These are phyloP conservation scores for Fusarium secorum DNA, from an alignment of 2,329 filamentous ascomycete genomes.

Conservation along the genomic window DNA sequence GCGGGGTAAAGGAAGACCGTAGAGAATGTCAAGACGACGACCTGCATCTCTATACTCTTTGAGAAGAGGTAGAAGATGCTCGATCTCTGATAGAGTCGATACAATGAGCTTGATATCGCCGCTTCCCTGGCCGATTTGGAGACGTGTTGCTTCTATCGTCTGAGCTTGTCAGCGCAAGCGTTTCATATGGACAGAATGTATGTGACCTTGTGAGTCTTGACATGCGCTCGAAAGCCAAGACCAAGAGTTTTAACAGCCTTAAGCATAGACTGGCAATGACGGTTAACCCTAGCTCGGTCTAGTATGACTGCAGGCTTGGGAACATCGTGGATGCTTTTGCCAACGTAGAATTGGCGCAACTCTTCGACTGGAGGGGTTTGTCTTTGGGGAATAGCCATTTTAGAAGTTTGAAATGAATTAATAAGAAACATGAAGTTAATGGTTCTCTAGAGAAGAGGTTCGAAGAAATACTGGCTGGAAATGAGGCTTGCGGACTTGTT, in stretches of 20 bases:
- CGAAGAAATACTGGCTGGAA: fast-evolving
- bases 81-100: constrained; percentile 67
- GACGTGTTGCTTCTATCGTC: constrained; percentile 61
- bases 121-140: constrained; percentile 59
- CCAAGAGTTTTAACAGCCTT: constrained; percentile 55
- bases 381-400: constrained; percentile 38
- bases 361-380: constrained; percentile 7
- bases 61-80: constrained; percentile 60
- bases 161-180: constrained; percentile 30
- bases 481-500: background rate
- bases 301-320: constrained; percentile 65
- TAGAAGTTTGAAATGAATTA: fast-evolving
- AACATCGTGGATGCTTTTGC: constrained; percentile 45
- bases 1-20: constrained; percentile 66
- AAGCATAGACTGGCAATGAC: constrained; percentile 67
- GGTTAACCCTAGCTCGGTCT: constrained; percentile 59
- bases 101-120: constrained; percentile 62
- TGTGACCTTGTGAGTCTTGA: constrained; percentile 71
- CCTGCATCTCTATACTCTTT: constrained; percentile 45
- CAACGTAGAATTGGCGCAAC: constrained; percentile 40
- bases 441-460: fast-evolving
- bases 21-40: constrained; percentile 55
- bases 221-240: constrained; percentile 66
- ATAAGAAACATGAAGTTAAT: no score
- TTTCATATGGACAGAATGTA: fast-evolving